phyloP scores from a whole-genome alignment of 2,329 filamentous ascomycete genomes.

The Penicillium italicum region DNA sequence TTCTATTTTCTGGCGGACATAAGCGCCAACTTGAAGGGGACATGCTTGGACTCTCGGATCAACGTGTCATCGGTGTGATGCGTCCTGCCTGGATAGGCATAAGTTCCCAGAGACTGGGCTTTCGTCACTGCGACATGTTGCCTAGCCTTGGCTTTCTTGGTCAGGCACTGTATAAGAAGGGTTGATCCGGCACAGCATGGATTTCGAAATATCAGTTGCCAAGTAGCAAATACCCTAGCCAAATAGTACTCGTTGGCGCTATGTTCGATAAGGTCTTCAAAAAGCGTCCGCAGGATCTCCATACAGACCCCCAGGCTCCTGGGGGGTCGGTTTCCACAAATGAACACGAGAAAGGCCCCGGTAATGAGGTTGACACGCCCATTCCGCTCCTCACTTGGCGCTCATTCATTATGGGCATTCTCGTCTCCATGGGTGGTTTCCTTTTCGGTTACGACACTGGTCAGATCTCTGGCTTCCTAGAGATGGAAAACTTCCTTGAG shows the following conservation, averaged over 20 bases:
- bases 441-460: constrained; percentile 44
- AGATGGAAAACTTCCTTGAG: constrained; percentile 40
- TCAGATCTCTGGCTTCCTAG: constrained; percentile 45
- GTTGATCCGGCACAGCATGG: neutral
- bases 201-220: neutral
- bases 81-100: neutral
- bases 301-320: constrained; percentile 4
- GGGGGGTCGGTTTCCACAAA: constrained; percentile 19
- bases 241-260: neutral
- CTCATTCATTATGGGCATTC: constrained; percentile 33
- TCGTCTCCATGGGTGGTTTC: constrained; percentile 48
- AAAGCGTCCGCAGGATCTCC: constrained; percentile 15
- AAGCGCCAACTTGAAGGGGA: neutral
- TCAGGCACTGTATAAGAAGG: constrained; percentile 11
- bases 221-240: neutral
- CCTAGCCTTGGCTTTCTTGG: constrained; percentile 1
- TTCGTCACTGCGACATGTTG: neutral
- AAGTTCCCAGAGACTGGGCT: neutral
- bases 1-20: constrained; percentile 6
- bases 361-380: constrained; percentile 20
- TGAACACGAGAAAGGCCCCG: constrained; percentile 18
- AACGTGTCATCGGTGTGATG: constrained; percentile 22
- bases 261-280: constrained; percentile 19
- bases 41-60: constrained; percentile 1
- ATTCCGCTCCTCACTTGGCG: constrained; percentile 36